Base-by-base conservation (phyloP, 31 red algal species). In the Endocladia muricata region DNA sequence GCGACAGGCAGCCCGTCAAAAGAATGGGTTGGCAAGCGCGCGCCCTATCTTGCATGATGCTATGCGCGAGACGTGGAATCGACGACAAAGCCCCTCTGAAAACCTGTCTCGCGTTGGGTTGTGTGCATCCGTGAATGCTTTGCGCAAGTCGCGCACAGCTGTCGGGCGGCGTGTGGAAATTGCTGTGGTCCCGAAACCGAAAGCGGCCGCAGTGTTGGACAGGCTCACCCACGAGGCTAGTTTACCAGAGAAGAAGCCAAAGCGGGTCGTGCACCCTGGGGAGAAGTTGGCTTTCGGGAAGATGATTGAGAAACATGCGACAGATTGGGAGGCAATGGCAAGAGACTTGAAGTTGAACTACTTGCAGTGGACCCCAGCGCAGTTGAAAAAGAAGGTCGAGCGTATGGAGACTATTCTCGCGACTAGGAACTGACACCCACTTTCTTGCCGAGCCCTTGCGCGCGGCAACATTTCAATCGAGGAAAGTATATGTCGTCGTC, bases 331-430 rank as follows among this genome's bases (percentile, higher is more conserved):
- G 49, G 68, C 64, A 30, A 89, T 89, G 85, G 39, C 67, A 22
- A 69, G 76, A 33, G 77, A 89, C 55, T 68, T 89, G 34, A 89
- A 89, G 63, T 68, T 89, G 21, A 89, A 89, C 54, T 89, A 89
- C 55, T 69, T 89, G 52, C 85, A 89, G 30, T 89, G 67, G 66
- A 89, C 75, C 2, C 52, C 76, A 3, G 74, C 25, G 21, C 75
- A 89, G 44, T 48, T 89, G 56, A 47, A 64, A 51, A 51, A 43
- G 23, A 89, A 89, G 62, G 44, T 80, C 3, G 67, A 89, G 55
- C 48, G 76, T n/a, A 87, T 87, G 83, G 30, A 54, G n/a, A 19
- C 28, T 3, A 41, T 85, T 52, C 40, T 75, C 37, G 79, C n/a
- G n/a, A n/a, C n/a, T n/a, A n/a, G n/a, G n/a, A n/a, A n/a, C n/a